Percentiles rank a stretch among this genome's conserved stretches.
These are phyloP conservation scores for Silene uniflora DNA, from an alignment of 148 eudicot species.

Conservation along the genomic window DNA sequence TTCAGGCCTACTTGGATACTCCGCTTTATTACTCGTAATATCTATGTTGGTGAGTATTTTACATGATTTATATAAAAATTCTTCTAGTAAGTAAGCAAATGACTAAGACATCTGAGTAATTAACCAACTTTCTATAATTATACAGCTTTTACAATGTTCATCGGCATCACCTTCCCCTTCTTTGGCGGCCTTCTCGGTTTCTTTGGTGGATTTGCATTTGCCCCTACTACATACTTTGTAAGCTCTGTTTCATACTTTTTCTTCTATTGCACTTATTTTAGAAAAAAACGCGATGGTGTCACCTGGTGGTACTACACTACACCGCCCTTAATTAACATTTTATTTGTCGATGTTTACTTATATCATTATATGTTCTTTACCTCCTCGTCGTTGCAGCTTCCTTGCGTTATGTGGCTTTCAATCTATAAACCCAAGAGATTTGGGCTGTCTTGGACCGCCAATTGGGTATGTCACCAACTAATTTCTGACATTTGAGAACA, in stretches of 20 bases:
- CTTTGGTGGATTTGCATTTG: constrained; percentile 40
- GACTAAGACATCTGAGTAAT: too few relatives aligned
- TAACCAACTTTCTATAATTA: background rate
- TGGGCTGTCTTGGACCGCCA: constrained; percentile 31
- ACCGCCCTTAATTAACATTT: too few relatives aligned
- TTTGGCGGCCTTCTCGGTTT: constrained; percentile 39
- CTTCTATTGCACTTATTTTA: too few relatives aligned
- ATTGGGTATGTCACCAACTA: constrained; percentile 30
- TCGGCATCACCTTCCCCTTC: constrained; percentile 39
- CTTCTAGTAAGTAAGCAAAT: too few relatives aligned
- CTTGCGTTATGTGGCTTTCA: constrained; percentile 40
- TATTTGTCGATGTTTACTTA: too few relatives aligned
- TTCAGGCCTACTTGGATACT: constrained; percentile 28
- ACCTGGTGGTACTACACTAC: too few relatives aligned
- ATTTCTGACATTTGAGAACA: background rate
- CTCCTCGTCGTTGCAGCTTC: constrained; percentile 24
- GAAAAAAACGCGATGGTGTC: too few relatives aligned
- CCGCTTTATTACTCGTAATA: constrained; percentile 30
- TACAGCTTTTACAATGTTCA: constrained; percentile 33
- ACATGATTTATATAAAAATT: too few relatives aligned
- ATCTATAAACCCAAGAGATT: constrained; percentile 34
- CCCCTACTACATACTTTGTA: constrained; percentile 41
- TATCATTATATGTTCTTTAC: background rate
- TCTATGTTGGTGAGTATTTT: constrained; percentile 32
- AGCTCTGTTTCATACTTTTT: constrained; percentile 1